These are phyloP conservation scores for Kwoniella heveanensis DNA, from an alignment of 768 basidiomycete species.

Conservation along the genomic window DNA sequence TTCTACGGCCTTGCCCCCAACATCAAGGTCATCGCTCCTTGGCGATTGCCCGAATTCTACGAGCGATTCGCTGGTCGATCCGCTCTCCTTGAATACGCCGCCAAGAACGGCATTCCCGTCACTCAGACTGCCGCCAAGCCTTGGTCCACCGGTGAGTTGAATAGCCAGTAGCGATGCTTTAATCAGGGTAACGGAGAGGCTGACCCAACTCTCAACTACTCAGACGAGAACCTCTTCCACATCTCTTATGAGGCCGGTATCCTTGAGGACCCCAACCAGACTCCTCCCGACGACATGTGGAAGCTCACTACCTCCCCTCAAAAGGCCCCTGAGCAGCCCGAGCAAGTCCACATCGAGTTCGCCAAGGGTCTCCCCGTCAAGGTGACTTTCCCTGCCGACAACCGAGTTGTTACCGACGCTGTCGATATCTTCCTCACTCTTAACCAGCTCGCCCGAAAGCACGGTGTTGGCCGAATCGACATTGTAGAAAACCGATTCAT, in stretches of 20 bases:
- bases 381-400: slow-evolving; percentile 62
- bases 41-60: slow-evolving; percentile 97
- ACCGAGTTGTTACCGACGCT: slow-evolving; percentile 76
- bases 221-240: slow-evolving; percentile 98
- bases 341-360: slow-evolving; percentile 83
- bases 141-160: slow-evolving; percentile 76
- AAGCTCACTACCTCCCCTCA: slow-evolving; percentile 86
- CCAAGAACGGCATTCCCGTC: slow-evolving; percentile 84
- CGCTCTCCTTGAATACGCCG: slow-evolving; percentile 86
- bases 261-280: slow-evolving; percentile 92
- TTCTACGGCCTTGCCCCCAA: slow-evolving; percentile 98
- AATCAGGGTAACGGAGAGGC: neutral
- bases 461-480: slow-evolving; percentile 95
- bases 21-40: slow-evolving; percentile 98
- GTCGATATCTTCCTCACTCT: slow-evolving; percentile 92
- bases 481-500: slow-evolving; percentile 99
- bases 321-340: slow-evolving; percentile 74
- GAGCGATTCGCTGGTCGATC: slow-evolving; percentile 94
- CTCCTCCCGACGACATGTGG: slow-evolving; percentile 98
- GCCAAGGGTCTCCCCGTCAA: slow-evolving; percentile 81
- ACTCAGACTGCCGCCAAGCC: slow-evolving; percentile 94
- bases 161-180: neutral
- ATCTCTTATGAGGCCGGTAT: slow-evolving; percentile 99
- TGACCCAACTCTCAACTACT: neutral
- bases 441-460: slow-evolving; percentile 88